A percentile compares a stretch with the other conserved stretches of the same genome.
phyloP scores from a whole-genome alignment of 1,284 basidiomycete genomes.

The Melampsora abietis-canadensis region DNA sequence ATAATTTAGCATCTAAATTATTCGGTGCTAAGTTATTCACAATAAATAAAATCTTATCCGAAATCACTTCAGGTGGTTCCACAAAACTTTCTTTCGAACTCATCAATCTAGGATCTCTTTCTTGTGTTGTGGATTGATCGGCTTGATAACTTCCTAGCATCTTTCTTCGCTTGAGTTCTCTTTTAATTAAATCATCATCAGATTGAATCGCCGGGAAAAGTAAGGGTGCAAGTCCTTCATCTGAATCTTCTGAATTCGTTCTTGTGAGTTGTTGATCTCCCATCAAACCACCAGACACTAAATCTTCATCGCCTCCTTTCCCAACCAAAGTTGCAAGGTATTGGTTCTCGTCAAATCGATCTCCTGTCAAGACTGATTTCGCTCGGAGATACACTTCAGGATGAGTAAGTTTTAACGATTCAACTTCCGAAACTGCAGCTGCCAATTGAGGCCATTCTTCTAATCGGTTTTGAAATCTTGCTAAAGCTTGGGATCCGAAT shows the following conservation, averaged over 20 bases:
- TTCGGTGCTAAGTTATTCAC: slow-evolving; percentile 94
- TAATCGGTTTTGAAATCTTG: slow-evolving; percentile 80
- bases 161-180: slow-evolving; percentile 35
- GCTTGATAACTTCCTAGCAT: slow-evolving; percentile 3
- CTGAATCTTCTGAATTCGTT: not conserved
- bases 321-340: slow-evolving; percentile 32
- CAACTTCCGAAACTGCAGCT: slow-evolving; percentile 80
- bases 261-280: slow-evolving; percentile 29
- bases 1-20: slow-evolving; percentile 83
- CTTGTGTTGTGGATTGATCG: slow-evolving; percentile 54
- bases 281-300: not conserved
- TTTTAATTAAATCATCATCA: slow-evolving; percentile 32
- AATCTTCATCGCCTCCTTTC: slow-evolving; percentile 12
- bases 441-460: slow-evolving; percentile 92
- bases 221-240: slow-evolving; percentile 11
- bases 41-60: slow-evolving; percentile 94
- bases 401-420: slow-evolving; percentile 78
- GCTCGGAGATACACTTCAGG: slow-evolving; percentile 78
- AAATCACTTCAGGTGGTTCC: slow-evolving; percentile 76
- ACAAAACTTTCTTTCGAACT: slow-evolving; percentile 61
- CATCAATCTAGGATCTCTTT: slow-evolving; percentile 52
- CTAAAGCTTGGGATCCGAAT: slow-evolving; percentile 88
- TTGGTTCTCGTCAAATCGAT: slow-evolving; percentile 7
- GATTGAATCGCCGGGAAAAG: slow-evolving; percentile 28
- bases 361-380: slow-evolving; percentile 59